These are phyloP conservation scores for Hypoxylon fuscum DNA, from an alignment of 495 filamentous ascomycete species.

Conservation along the genomic window DNA sequence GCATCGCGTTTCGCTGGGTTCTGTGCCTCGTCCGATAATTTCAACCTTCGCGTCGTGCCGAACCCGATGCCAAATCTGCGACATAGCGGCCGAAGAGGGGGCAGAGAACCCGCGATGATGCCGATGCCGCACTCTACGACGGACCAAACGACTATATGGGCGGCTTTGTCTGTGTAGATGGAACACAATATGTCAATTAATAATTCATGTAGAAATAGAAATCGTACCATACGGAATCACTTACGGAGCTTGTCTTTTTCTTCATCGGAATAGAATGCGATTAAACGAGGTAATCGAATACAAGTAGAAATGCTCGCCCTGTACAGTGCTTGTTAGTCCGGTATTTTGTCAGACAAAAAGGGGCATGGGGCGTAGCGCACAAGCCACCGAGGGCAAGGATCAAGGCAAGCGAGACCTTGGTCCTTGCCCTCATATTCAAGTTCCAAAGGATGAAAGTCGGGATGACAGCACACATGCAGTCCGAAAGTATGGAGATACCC, in stretches of 20 bases:
- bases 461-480: conserved; percentile 28
- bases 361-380: conserved; percentile 10
- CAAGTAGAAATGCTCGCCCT: conserved; percentile 33
- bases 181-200: conserved; percentile 1
- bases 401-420: conserved; percentile 29
- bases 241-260: conserved; percentile 15
- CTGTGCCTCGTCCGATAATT: not conserved
- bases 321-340: conserved; percentile 4
- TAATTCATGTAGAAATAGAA: not conserved
- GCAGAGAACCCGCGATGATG: conserved; percentile 36
- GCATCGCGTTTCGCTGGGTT: not conserved
- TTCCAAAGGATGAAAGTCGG: conserved; percentile 31
- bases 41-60: not conserved
- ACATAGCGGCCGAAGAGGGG: conserved; percentile 26
- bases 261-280: not conserved
- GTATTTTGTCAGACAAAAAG: not conserved
- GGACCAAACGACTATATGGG: conserved; percentile 26
- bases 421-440: conserved; percentile 26
- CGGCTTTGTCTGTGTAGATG: conserved; percentile 4
- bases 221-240: not conserved
- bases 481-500: conserved; percentile 19
- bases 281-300: conserved; percentile 24
- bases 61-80: conserved; percentile 7
- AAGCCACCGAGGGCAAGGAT: conserved; percentile 32
- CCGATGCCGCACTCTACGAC: conserved; percentile 37